Percentiles rank a stretch among this genome's conserved stretches.
These are phyloP conservation scores for Geranium brycei DNA, from an alignment of 345 rosid genomes.

Conservation along the genomic window DNA sequence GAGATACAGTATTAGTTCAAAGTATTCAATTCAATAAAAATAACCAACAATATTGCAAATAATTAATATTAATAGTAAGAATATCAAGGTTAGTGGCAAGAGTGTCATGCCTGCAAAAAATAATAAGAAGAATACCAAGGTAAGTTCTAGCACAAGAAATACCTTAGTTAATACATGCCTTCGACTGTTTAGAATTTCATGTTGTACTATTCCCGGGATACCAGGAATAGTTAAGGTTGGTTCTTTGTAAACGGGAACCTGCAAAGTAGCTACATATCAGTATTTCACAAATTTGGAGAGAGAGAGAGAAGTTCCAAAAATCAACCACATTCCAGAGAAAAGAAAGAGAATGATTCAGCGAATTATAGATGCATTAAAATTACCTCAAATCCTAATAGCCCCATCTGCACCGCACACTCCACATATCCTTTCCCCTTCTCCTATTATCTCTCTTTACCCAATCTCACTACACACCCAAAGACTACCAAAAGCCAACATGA, in stretches of 20 bases:
- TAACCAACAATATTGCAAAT: too few relatives aligned
- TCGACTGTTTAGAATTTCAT: constrained; percentile 88
- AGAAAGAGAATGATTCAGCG: too few relatives aligned
- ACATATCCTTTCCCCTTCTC: too few relatives aligned
- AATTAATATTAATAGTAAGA: too few relatives aligned
- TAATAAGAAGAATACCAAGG: too few relatives aligned
- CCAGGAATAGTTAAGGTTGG: constrained; percentile 67
- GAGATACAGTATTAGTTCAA: background rate
- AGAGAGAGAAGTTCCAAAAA: background rate
- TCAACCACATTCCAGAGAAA: background rate
- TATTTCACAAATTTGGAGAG: background rate
- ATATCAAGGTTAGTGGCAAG: background rate
- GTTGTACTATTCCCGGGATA: constrained; percentile 80
- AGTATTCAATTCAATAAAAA: constrained; percentile 3
- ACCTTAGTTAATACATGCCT: constrained; percentile 98
- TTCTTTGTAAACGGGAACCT: constrained; percentile 80
- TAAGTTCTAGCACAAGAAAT: background rate
- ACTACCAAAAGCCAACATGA: too few relatives aligned
- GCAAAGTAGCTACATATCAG: constrained; percentile 9
- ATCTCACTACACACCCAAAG: too few relatives aligned
- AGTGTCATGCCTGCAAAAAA: too few relatives aligned
- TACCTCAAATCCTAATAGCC: too few relatives aligned
- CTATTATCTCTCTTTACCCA: too few relatives aligned
- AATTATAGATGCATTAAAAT: too few relatives aligned
- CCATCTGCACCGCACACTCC: too few relatives aligned